Evolutionary conservation across 2,329 filamentous ascomycete genomes (phyloP).

Genomic region (Arthroderma sp.): DNA sequence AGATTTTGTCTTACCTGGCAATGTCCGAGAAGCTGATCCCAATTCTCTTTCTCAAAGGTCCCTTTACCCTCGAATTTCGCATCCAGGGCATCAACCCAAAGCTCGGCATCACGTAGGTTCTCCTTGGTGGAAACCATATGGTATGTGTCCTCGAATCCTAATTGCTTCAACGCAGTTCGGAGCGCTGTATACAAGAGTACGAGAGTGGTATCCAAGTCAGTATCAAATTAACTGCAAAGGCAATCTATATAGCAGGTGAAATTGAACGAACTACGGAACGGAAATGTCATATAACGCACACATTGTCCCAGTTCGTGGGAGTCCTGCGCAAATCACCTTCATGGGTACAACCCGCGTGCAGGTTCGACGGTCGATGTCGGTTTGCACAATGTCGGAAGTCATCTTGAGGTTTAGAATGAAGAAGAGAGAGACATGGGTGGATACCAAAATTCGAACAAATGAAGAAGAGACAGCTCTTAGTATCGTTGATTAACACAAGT

Average conservation of each 20-base stretch:
- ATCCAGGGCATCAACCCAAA: slow-evolving; percentile 57
- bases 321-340: slow-evolving; percentile 6
- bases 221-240: not conserved
- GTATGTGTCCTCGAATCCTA: slow-evolving; percentile 57
- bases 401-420: too few species aligned
- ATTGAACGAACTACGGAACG: not conserved
- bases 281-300: slow-evolving; percentile 3
- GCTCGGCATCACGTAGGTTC: slow-evolving; percentile 53
- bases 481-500: too few species aligned
- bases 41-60: slow-evolving; percentile 52
- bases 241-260: not conserved
- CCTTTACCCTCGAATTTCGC: slow-evolving; percentile 51
- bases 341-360: slow-evolving; percentile 5
- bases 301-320: slow-evolving; percentile 6
- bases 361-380: slow-evolving; percentile 4
- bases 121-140: slow-evolving; percentile 62
- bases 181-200: slow-evolving; percentile 35
- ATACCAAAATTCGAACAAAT: too few species aligned
- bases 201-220: not conserved
- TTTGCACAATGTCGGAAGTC: not conserved
- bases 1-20: slow-evolving; percentile 30
- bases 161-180: slow-evolving; percentile 49
- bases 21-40: slow-evolving; percentile 54
- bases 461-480: too few species aligned
- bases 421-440: too few species aligned